Base-by-base conservation (phyloP, 352 stramenopile genomes). In the Phytopythium litorale region DNA sequence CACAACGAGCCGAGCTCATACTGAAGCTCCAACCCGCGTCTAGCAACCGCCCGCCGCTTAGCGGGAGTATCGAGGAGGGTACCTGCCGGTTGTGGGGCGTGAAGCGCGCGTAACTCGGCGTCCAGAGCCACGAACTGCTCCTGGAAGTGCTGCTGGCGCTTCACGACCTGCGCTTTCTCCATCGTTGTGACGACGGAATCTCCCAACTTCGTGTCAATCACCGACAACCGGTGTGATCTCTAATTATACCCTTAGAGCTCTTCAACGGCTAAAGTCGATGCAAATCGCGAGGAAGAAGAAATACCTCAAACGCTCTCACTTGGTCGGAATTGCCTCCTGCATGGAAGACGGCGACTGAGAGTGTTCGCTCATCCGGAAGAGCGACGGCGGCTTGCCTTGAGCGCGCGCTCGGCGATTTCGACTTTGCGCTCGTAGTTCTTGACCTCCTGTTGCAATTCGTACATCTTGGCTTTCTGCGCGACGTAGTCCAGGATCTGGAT, bases 371-470 rank as follows among this genome's bases (percentile, higher is more conserved):
- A 37, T 21, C n/a, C 19, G 6, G 45, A 62, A 28, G 15, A 40
- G 12, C 56, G 32, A 18, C 54, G 50, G n/a, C 72, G 70, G n/a
- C 58, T 66, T 30, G 76, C 58, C 48, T 91, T 96, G 32, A 79
- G 71, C 0, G 87, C 88, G 46, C 96, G 93, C 55, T 97, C 89
- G 5, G 86, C 79, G 57, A 98, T 97, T 63, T 97, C 91, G 25
- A 98, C 79, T 69, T 98, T 98, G 37, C 93, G 86, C 56, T 96
- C 86, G 67, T 96, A 98, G 67, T 97, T 97, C 50, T 87, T 93
- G 63, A 97, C 74, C 49, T 91, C 77, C 21, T 88, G 71, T 56
- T 95, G 73, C 19, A 98, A 65, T 48, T 96, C 85, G 54, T 94
- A 97, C 71, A 94, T 86, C 48, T 96, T 85, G 40, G 84, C 84